Evolutionary conservation across 2,329 filamentous ascomycete genomes (phyloP), one percentile per base, ranked within the genome.

Genomic region (Cytospora leucostoma): DNA sequence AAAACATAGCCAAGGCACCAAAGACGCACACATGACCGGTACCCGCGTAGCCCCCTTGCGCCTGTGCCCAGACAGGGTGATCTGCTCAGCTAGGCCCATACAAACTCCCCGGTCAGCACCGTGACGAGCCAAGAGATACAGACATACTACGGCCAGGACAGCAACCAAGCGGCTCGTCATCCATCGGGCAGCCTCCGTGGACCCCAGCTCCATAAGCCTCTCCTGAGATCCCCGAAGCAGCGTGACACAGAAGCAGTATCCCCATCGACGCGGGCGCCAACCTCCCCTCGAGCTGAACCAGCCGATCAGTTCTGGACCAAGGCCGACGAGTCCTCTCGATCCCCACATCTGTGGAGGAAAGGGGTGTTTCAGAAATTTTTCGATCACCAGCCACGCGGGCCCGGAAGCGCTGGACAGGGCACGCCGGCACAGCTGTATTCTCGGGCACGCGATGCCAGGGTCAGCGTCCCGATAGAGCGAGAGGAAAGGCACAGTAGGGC

Each of bases 331-430:
- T 35, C 49, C 53, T 53, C 59, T 40, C 47, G 56, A 44, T 51
- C 40, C 51, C 61, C 56, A 63, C 53, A 38, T 19, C 52, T 50
- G 40, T 33, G 59, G 59, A 33, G 53, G 53, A 38, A 50, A 54
- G 59, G 61, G 34, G 32, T 27, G 56, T 63, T 63, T 60, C 56
- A 60, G 56, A 60, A 60, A 51, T 27, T 27, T 27, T 27, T 63
- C 51, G 61, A 63, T 60, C 61, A 56, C 49, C 51, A 63, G 51
- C 51, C 53, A 40, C 56, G 44, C 56, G 32, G 49, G 59, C 49
- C 61, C 40, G 38, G 61, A 58, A 19, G 50, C 61, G 58, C 40
- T 44, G 56, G 61, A 38, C 51, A 38, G 51, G 44, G 40, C 51
- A 55, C 38, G 40, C 37, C 61, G 56, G 33, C 51, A 55, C 51